Evolutionary conservation across 257 asterid genomes (phyloP), one percentile per base, ranked within the genome.

Genomic region (Lithospermum erythrorhizon): DNA sequence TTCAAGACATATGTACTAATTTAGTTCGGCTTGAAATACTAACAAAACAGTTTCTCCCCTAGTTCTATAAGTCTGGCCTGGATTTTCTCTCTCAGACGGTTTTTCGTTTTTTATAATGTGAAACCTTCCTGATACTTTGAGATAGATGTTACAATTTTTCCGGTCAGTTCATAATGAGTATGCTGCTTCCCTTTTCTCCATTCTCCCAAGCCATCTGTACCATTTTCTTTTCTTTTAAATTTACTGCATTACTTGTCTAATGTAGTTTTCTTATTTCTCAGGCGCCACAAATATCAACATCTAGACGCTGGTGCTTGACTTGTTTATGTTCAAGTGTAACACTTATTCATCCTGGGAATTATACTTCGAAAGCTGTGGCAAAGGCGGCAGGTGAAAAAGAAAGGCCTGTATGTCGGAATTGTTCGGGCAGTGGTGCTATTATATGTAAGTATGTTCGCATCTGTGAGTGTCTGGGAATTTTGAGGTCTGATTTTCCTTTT

Each of bases 351-450:
- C 69, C 83, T 8, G 82, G 78, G 59, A 65, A 71, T 63, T 52
- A 70, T 11, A 65, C 20, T 49, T 75, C 76, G 58, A 84, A 68
- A 20, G 63, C 70, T 10, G 78, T 70, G 64, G 95, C 97, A 58
- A 59, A 64, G 57, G 87, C 90, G 66, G 63, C 73, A 66, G 97
- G 84, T 60, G 82, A 83, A 71, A 81, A 77, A 56, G 95, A 79
- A 61, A 80, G 72, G 48, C 70, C 89, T 20, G 94, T 64, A 6
- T 93, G 97, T 74, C 94, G 94, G 49, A 91, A 91, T 55, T 91
- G 98, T 65, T 71, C 79, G 70, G 98, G 97, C 70, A 86, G 87
- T 63, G 98, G 98, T 17, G 97, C 98, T 61, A 61, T 93, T 57
- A 82, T 88, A 53, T 93, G 95, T 93, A 70, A 74, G 98, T 81